phyloP scores from a whole-genome alignment of 2,329 filamentous ascomycete genomes.

The Botrytis squamosa region DNA sequence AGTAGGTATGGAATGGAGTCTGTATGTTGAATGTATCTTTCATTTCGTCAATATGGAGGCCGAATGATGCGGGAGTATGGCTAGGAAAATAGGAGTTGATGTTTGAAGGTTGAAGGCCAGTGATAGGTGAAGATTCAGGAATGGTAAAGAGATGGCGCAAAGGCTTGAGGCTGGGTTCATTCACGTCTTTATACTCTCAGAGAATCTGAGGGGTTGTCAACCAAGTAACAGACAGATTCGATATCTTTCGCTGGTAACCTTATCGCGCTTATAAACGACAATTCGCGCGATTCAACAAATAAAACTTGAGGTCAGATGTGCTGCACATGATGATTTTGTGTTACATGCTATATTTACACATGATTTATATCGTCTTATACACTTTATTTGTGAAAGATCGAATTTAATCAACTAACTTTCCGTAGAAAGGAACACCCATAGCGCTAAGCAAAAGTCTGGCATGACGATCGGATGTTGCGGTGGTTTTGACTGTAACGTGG shows the following conservation, averaged over 20 bases:
- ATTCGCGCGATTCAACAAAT: neutral
- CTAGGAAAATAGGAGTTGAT: too few relatives aligned
- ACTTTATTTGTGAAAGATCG: neutral
- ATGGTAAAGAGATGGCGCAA: too few relatives aligned
- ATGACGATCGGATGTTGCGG: conserved; percentile 35
- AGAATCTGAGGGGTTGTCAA: fast-evolving
- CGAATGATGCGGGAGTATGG: too few relatives aligned
- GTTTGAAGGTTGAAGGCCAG: too few relatives aligned
- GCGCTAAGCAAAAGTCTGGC: conserved; percentile 36
- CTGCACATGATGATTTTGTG: conserved; percentile 7
- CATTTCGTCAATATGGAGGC: too few relatives aligned
- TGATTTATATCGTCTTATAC: conserved; percentile 4
- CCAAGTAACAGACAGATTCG: too few relatives aligned
- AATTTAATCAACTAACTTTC: conserved; percentile 35
- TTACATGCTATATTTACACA: conserved; percentile 20
- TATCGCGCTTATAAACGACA: neutral
- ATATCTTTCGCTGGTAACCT: neutral
- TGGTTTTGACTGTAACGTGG: conserved; percentile 40
- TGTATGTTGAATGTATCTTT: too few relatives aligned
- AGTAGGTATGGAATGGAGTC: too few relatives aligned
- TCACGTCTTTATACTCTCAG: neutral
- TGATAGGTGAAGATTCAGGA: neutral
- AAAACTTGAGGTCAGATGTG: neutral
- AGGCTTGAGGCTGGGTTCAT: neutral
- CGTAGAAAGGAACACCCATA: conserved; percentile 36